Conservation (phyloP, 495 filamentous ascomycete genomes). For the Hypoxylon perforatum region DNA sequence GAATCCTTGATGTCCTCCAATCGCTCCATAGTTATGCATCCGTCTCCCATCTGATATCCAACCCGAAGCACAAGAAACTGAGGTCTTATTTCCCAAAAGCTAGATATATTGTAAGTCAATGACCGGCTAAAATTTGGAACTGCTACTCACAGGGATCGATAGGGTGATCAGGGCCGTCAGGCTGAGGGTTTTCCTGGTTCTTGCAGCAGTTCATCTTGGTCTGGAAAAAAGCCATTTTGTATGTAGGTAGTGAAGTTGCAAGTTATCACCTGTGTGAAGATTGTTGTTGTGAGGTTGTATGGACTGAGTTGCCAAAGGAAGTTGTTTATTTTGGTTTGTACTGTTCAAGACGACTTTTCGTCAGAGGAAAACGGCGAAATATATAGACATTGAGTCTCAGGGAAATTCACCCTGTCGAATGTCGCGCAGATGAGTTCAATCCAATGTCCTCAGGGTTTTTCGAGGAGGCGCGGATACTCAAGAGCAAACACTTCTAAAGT, state of each 20-base stretch:
- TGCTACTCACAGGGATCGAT: slow-evolving; percentile 26
- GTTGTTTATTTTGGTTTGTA: slow-evolving; percentile 3
- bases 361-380: background rate
- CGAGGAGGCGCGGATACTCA: too few relatives aligned
- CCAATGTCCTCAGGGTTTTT: too few relatives aligned
- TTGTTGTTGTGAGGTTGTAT: too few relatives aligned
- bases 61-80: background rate
- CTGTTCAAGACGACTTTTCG: background rate
- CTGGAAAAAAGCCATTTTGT: background rate
- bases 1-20: too few relatives aligned
- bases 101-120: slow-evolving; percentile 6
- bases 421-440: slow-evolving; percentile 13
- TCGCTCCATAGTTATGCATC: too few relatives aligned
- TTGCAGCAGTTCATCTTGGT: background rate
- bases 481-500: too few relatives aligned
- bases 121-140: background rate
- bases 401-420: background rate
- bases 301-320: too few relatives aligned
- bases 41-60: background rate
- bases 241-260: background rate
- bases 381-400: slow-evolving; percentile 4
- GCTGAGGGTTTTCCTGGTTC: background rate
- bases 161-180: slow-evolving; percentile 8
- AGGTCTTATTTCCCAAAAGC: slow-evolving; percentile 15
- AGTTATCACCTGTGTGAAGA: background rate